A percentile compares a stretch with the other conserved stretches of the same genome.
phyloP scores from a whole-genome alignment of 306 rosid species.

The Lathyrus oleraceus region DNA sequence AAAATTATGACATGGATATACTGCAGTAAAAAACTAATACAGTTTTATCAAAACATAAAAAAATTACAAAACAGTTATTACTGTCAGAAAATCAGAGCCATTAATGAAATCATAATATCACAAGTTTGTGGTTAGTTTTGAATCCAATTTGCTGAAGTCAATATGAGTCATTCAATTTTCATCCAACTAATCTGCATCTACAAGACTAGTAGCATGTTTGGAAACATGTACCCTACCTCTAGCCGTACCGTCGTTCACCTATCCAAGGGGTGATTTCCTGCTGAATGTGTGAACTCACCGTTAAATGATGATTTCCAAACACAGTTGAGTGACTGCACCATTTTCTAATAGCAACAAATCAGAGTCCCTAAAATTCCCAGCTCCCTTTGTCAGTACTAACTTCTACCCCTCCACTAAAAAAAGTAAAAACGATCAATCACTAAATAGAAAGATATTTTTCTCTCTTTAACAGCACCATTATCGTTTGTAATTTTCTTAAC shows the following conservation, averaged over 20 bases:
- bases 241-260: background rate
- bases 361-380: background rate
- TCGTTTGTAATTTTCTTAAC: background rate
- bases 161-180: background rate
- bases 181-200: background rate
- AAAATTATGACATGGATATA: background rate
- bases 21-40: background rate
- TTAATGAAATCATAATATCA: background rate
- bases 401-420: background rate
- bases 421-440: background rate
- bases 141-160: background rate
- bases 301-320: background rate
- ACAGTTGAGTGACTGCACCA: background rate
- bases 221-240: background rate
- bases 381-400: background rate
- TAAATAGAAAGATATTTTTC: background rate
- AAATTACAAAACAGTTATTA: background rate
- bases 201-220: background rate
- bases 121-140: background rate
- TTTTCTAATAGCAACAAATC: background rate
- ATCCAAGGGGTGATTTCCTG: background rate
- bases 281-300: background rate
- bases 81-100: background rate
- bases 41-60: background rate
- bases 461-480: background rate